A percentile compares a stretch with the other conserved stretches of the same genome.
Conservation (phyloP, 495 filamentous ascomycete species). For the Cenococcum geophilum region DNA sequence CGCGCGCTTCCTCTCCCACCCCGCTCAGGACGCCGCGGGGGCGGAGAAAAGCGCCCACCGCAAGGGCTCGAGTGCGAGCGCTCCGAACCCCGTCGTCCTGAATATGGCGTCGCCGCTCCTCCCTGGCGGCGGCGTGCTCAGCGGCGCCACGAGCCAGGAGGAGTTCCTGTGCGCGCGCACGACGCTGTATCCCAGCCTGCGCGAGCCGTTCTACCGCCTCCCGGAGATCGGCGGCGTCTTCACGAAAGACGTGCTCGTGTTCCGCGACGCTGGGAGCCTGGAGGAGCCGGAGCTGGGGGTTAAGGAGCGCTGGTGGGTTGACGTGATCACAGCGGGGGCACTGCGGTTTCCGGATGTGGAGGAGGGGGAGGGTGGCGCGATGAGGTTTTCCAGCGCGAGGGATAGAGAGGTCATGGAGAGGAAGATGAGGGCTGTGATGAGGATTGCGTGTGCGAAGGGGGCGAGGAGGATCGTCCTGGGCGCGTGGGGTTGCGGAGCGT, state of each 20-base stretch:
- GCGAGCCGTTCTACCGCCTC: slow-evolving; percentile 36
- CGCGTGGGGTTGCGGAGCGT: slow-evolving; percentile 40
- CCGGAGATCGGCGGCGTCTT: slow-evolving; percentile 36
- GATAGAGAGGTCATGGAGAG: slow-evolving; percentile 26
- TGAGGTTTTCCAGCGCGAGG: slow-evolving; percentile 13
- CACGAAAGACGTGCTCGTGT: slow-evolving; percentile 36
- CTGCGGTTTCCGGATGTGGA: slow-evolving; percentile 34
- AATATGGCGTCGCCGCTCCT: slow-evolving; percentile 36
- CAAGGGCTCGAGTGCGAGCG: background rate
- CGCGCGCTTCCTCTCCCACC: slow-evolving; percentile 34
- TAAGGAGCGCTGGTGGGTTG: slow-evolving; percentile 34
- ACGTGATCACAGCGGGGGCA: slow-evolving; percentile 36
- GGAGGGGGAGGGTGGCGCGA: slow-evolving; percentile 15
- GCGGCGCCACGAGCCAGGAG: slow-evolving; percentile 37
- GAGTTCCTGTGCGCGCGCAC: slow-evolving; percentile 40
- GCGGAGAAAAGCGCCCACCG: background rate
- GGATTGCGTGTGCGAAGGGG: slow-evolving; percentile 30
- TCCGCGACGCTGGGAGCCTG: slow-evolving; percentile 26
- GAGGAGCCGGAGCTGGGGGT: slow-evolving; percentile 24
- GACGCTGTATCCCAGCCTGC: slow-evolving; percentile 36
- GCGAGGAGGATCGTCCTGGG: slow-evolving; percentile 36
- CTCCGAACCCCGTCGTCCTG: slow-evolving; percentile 33
- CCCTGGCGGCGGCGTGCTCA: slow-evolving; percentile 33
- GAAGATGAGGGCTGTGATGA: slow-evolving; percentile 40
- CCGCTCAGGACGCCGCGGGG: background rate